Evolutionary conservation across 1,284 basidiomycete species (phyloP), one percentile per base, ranked within the genome.

Genomic region (Earliella scabrosa): DNA sequence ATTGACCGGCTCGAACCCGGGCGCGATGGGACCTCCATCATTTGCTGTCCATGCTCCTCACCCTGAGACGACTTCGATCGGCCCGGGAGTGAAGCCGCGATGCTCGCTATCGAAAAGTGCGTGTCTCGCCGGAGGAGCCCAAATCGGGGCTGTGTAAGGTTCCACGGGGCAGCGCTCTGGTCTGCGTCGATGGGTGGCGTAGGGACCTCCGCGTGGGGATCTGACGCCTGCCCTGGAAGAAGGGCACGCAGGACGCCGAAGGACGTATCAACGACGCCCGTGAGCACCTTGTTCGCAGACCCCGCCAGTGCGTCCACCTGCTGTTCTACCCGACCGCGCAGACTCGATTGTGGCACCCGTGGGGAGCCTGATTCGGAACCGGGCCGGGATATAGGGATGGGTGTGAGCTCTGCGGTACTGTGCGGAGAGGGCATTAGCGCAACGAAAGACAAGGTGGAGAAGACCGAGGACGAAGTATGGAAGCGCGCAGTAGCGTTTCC

Each of bases 251-350:
- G 77, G 43, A 93, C 90, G 10, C 90, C 89, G 72, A 95, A 85
- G 11, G 83, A 92, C 1, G 90, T 86, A 67, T 95, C 93, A 48
- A 95, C 88, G 35, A 95, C 93, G 20, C 92, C 93, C 1, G 81
- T 86, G 50, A 95, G 79, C 41, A 94, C 90, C 68, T 93, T 93
- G 71, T 92, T 93, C 13, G 93, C 93, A 0, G 89, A 90, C 10
- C 85, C 90, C 0, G 92, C 84, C 31, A 95, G 80, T 13, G 90
- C 90, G 58, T 93, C 91, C 2, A 95, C 92, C 67, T 88, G 88
- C 65, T 93, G 90, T 62, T 87, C 88, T 10, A 95, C 86, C 39
- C 90, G 81, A 3, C 90, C 88, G n/a, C 89, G 80, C 16, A 91
- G 71, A 56, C 83, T 78, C 4, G 82, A 75, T 4, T 75, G 72